These are phyloP conservation scores for Monilinia polystroma DNA, from an alignment of 2,329 filamentous ascomycete genomes.

Conservation along the genomic window DNA sequence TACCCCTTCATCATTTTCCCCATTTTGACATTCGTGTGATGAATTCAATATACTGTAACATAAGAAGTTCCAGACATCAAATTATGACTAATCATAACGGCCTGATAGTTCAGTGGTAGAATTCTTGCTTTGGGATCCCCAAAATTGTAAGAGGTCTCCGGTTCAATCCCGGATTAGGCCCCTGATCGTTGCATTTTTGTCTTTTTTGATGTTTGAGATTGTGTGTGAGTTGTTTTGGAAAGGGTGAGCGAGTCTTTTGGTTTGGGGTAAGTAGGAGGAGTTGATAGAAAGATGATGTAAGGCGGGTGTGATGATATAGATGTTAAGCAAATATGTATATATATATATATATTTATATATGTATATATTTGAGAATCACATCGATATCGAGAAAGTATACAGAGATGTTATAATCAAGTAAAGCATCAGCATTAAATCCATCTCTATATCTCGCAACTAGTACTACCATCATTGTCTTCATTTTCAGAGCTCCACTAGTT, in stretches of 20 bases:
- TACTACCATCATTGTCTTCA: no score
- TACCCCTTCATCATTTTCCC: no score
- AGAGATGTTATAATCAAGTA: no score
- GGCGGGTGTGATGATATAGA: no score
- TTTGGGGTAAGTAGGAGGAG: background rate
- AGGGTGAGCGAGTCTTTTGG: background rate
- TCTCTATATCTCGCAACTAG: no score
- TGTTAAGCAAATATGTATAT: no score
- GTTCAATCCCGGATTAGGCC: constrained; percentile 19
- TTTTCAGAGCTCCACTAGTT: no score
- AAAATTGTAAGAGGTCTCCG: constrained; percentile 16
- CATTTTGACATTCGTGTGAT: no score
- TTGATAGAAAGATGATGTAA: background rate
- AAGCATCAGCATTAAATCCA: no score
- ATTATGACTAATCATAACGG: background rate
- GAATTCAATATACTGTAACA: background rate
- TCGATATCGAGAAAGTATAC: background rate
- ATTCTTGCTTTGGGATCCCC: constrained; percentile 8
- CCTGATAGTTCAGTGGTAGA: constrained; percentile 21
- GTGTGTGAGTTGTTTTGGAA: background rate
- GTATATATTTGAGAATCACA: background rate
- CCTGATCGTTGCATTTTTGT: fast-evolving
- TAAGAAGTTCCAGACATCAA: fast-evolving
- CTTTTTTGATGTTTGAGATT: no score
- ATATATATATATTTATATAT: no score